Base-by-base conservation (phyloP, 441 rosid species). In the Omphalea diandra region DNA sequence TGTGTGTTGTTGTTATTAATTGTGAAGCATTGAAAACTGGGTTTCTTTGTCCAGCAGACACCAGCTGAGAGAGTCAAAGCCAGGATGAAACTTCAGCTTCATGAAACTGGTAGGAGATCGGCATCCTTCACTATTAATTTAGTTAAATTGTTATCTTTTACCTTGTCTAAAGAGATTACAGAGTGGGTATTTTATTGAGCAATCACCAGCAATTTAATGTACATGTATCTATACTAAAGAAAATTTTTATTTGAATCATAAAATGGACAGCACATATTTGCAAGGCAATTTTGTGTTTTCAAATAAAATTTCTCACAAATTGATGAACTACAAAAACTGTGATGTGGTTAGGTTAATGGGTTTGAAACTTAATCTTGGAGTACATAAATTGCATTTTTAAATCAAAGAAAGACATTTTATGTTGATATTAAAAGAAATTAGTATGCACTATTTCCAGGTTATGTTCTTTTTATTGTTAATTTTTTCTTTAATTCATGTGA, bases 21-120 rank as follows among this genome's bases (percentile, higher is more conserved):
- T 54, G 32, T 11, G n/a, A 12, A 54, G 59, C 35, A 27, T 24
- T 59, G 44, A 38, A 32, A 20, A 24, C 3, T 59, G 75, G n/a
- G 12, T 72, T 77, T 77, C 65, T 76, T 69, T 81, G 76, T 47
- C 73, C 66, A 53, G 75, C 85, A 91, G 97, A 78, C 91, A 38
- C 83, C 88, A 29, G 94, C 94, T 77, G 97, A 86, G 67, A 91
- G 84, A 70, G 93, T 91, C 62, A 94, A 94, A 79, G 97, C 97
- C 67, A 85, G 81, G 87, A 94, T 85, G 97, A 94, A 90, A 77
- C 78, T 84, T 71, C 97, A 94, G 84, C 98, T 94, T 70, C 76
- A 81, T 73, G 89, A 88, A 80, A 90, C 97, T 59, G 93, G 98
- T 91, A 78, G 70, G 56, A 54, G 74, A 70, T 33, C 69, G 22